Evolutionary conservation across 2,329 filamentous ascomycete genomes (phyloP).

Genomic region (Ampelomyces quisqualis): DNA sequence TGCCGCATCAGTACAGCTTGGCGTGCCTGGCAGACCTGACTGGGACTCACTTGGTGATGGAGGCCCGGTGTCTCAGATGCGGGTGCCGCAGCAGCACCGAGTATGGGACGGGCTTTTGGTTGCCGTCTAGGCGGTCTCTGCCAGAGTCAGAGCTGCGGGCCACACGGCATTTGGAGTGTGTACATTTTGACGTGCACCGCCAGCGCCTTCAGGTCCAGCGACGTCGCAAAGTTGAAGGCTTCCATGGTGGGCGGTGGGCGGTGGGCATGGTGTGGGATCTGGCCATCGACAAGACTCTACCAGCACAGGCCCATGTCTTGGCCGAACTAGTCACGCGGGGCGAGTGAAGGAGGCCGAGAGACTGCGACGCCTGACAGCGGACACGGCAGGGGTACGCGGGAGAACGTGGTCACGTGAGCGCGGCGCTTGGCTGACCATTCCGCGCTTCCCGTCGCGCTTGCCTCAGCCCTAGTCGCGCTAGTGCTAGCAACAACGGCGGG

Average conservation of each 20-base stretch:
- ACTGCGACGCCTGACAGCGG: conserved; percentile 7
- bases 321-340: conserved; percentile 12
- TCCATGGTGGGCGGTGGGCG: conserved; percentile 64
- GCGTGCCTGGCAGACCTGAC: background rate
- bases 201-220: conserved; percentile 72
- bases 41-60: conserved; percentile 67
- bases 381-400: conserved; percentile 23
- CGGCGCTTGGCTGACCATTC: conserved; percentile 22
- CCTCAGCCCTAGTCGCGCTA: conserved; percentile 2
- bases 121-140: conserved; percentile 75
- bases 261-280: conserved; percentile 22
- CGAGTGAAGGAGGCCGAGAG: too few species aligned
- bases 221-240: conserved; percentile 91
- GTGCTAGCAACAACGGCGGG: conserved; percentile 6
- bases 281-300: too few species aligned
- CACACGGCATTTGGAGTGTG: conserved; percentile 19
- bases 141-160: conserved; percentile 19
- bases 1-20: conserved; percentile 9
- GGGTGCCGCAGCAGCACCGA: conserved; percentile 77
- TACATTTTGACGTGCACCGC: conserved; percentile 66
- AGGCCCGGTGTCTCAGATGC: conserved; percentile 82
- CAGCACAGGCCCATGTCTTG: too few species aligned
- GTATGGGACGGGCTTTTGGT: conserved; percentile 70
- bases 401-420: conserved; percentile 19
- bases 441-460: conserved; percentile 14